Evolutionary conservation across 371 early-diverging fungal species (phyloP).

Genomic region (Mortierella sp.): DNA sequence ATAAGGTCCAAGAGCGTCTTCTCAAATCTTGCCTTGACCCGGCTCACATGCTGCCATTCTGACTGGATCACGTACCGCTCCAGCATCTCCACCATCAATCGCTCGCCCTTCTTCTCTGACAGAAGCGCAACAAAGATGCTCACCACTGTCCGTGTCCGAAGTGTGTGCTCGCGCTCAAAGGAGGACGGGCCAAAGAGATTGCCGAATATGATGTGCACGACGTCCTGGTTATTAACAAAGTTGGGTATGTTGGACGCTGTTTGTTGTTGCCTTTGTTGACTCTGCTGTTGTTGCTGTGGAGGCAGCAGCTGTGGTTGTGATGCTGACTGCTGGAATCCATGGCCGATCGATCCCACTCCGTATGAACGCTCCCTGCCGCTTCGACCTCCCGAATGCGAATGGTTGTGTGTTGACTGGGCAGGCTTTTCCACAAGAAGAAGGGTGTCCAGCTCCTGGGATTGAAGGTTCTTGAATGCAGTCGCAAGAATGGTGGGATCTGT

Average conservation of each 20-base stretch:
- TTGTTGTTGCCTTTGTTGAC: constrained; percentile 11
- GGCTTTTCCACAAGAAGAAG: constrained; percentile 45
- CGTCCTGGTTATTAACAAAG: constrained; percentile 52
- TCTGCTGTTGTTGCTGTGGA: constrained; percentile 13
- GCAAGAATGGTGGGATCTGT: constrained; percentile 50
- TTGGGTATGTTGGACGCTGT: constrained; percentile 34
- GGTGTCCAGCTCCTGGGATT: constrained; percentile 51
- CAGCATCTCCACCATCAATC: constrained; percentile 57
- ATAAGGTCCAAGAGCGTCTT: constrained; percentile 48
- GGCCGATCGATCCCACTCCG: constrained; percentile 8
- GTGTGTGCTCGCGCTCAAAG: constrained; percentile 38
- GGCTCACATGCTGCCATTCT: constrained; percentile 53
- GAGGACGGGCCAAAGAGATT: constrained; percentile 51
- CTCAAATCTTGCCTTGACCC: constrained; percentile 54
- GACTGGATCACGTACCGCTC: constrained; percentile 58
- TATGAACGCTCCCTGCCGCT: constrained; percentile 40
- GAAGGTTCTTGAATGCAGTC: constrained; percentile 49
- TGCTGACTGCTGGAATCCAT: constrained; percentile 25
- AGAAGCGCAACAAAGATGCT: constrained; percentile 53
- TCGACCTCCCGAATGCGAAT: constrained; percentile 22
- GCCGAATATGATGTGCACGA: constrained; percentile 53
- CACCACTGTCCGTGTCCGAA: constrained; percentile 27
- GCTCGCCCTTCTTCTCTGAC: constrained; percentile 58
- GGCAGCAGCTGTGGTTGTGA: constrained; percentile 2
- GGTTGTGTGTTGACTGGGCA: not conserved